phyloP scores from a whole-genome alignment of 2,329 filamentous ascomycete genomes.

The Talaromyces sp. region DNA sequence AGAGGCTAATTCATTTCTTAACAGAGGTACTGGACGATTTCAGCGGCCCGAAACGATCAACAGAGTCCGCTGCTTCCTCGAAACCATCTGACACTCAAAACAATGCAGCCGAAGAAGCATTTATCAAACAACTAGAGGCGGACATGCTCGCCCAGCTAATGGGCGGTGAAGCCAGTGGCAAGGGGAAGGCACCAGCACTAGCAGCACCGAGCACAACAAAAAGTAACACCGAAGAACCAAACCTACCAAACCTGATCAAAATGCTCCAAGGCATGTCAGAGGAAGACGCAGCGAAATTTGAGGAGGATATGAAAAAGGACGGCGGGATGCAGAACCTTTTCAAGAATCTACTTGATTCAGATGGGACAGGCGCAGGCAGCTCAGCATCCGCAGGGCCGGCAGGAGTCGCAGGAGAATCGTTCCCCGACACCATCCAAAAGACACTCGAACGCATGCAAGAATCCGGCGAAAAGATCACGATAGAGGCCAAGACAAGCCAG shows the following conservation, averaged over 20 bases:
- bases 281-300: background rate
- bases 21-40: conserved; percentile 89
- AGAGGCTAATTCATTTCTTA: background rate
- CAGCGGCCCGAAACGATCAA: conserved; percentile 55
- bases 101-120: conserved; percentile 45
- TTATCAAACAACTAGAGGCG: conserved; percentile 80
- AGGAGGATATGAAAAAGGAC: background rate
- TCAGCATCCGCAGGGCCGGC: conserved; percentile 27
- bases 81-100: conserved; percentile 18
- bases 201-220: background rate
- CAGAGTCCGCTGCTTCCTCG: conserved; percentile 22
- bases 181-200: conserved; percentile 24
- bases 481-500: conserved; percentile 66
- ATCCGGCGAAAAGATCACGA: conserved; percentile 75
- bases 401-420: conserved; percentile 57
- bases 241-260: conserved; percentile 4
- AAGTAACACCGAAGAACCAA: background rate
- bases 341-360: background rate
- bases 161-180: conserved; percentile 53
- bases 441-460: conserved; percentile 97
- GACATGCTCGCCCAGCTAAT: conserved; percentile 76
- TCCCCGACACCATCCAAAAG: conserved; percentile 87
- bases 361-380: conserved; percentile 23
- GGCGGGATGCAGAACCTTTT: background rate
- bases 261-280: background rate